Base-by-base conservation (phyloP, 2,329 filamentous ascomycete genomes). In the Diatrype stigma region DNA sequence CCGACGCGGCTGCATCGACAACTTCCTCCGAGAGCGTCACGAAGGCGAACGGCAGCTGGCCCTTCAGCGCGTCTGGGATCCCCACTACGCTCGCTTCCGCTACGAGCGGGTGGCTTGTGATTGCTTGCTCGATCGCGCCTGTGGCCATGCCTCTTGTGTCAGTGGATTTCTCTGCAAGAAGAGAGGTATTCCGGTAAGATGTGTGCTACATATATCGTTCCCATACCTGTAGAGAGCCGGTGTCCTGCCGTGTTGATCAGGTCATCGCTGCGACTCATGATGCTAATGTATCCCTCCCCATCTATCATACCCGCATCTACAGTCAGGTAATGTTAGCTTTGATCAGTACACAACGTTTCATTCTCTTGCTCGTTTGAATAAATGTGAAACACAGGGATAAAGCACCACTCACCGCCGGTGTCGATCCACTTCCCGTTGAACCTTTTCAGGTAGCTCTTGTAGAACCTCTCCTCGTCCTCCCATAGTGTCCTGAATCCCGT, bases 241-340 rank as follows among this genome's bases (percentile, higher is more conserved):
- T 96, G 92, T 5, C 92, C 91, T 38, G 91, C 92, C n/a, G 96
- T 92, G 64, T 96, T 96, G 64, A 96, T 91, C 53, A 96, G 87
- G 67, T 96, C 92, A 71, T 96, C 92, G 30, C 74, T 78, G 38
- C 82, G 72, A 38, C 79, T 79, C 82, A 85, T 84, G 58, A 86
- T 81, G 57, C 81, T 78, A 38, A 85, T 77, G 60, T 85, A 85
- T 4, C 82, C 82, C 38, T 93, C 85, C 14, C 79, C 68, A 64
- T 96, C 92, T 51, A 96, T 84, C 75, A 91, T 85, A 0, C 93
- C 92, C 0, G 90, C 87, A 66, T 97, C 92, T 61, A 47, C 23
- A 28, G 23, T 11, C 4, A 38, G 42, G 49, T 23, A 40, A 52
- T 52, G 42, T 53, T 48, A 47, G 38, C 12, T 8, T 16, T 40